phyloP scores from a whole-genome alignment of 768 basidiomycete genomes.

The Lactarius psammicola region DNA sequence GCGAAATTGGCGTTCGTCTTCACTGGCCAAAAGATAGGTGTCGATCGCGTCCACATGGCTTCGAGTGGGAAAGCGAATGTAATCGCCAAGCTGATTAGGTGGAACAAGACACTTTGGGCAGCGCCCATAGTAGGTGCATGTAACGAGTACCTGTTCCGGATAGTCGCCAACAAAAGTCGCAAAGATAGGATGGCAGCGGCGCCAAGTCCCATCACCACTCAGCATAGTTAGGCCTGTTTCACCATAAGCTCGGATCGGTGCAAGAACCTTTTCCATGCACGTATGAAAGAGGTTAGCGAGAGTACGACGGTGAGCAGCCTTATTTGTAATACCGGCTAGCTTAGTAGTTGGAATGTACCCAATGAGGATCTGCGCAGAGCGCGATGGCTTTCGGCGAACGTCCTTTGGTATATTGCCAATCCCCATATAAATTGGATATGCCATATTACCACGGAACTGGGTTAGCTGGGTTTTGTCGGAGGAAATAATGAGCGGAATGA shows the following conservation, averaged over 20 bases:
- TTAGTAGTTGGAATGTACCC: constrained; percentile 25
- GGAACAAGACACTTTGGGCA: not conserved
- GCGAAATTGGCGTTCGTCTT: not conserved
- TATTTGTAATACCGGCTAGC: constrained; percentile 25
- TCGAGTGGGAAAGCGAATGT: not conserved
- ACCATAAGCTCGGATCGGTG: not conserved
- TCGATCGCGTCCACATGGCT: not conserved
- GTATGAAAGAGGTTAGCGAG: constrained; percentile 22
- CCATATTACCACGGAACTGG: constrained; percentile 14
- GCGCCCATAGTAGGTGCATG: not conserved
- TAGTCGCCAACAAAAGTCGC: not conserved
- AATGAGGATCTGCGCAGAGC: not conserved
- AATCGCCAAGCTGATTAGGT: not conserved
- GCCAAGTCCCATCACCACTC: not conserved
- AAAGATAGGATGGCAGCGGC: not conserved
- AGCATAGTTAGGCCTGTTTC: not conserved
- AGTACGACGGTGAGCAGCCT: not conserved
- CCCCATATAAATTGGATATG: constrained; percentile 26
- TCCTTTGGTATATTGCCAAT: constrained; percentile 29
- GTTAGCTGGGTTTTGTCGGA: not conserved
- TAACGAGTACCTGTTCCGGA: not conserved
- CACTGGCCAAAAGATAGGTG: not conserved
- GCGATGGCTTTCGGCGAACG: not conserved
- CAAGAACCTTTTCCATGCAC: constrained; percentile 6
- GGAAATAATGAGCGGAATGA: not conserved